Base-by-base conservation (phyloP, 306 rosid genomes). In the Chamaecrista fasciculata region DNA sequence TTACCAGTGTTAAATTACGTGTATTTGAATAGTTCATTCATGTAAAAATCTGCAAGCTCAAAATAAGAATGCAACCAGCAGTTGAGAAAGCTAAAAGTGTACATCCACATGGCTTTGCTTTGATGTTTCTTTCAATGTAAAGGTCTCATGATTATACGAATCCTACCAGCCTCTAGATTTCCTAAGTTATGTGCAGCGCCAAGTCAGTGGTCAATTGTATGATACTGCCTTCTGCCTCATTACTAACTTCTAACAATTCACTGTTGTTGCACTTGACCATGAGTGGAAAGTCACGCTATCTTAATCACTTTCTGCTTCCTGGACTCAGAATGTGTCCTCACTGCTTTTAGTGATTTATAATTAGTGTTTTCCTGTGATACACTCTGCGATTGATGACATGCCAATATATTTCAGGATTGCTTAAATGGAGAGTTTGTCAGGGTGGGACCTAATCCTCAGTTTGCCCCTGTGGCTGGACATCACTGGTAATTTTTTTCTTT, bases 361-460 rank as follows among this genome's bases (percentile, higher is more conserved):
- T 69, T 23, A 16, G 11, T n/a, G 25, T 23, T 55, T 19, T 56
- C 16, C 12, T 20, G 39, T 28, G 15, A 24, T 66, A 31, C 23
- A 11, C 12, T 34, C 8, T 55, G 37, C 44, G 20, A 19, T 67
- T 65, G 20, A 70, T 62, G 31, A 29, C 64, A 39, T 78, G 53
- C 52, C 63, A 56, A 18, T 64, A 25, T 69, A 26, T 39, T 67
- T 64, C 73, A 94, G 97, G 92, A 88, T 66, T 94, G 97, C 83
- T 85, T 94, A 77, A 85, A 90, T 62, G 97, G 97, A 44, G 98
- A 94, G 84, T 94, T 90, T 86, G 98, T 90, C 33, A 80, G 97
- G 76, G 97, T 94, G 52, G 98, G 99, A 50, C 96, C 98, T 24
- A 94, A 94, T 77, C 87, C 95, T 0, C 90, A 84, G 76, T 90